These are phyloP conservation scores for Trichaptum fuscoviolaceum DNA, from an alignment of 768 basidiomycete genomes.

Conservation along the genomic window DNA sequence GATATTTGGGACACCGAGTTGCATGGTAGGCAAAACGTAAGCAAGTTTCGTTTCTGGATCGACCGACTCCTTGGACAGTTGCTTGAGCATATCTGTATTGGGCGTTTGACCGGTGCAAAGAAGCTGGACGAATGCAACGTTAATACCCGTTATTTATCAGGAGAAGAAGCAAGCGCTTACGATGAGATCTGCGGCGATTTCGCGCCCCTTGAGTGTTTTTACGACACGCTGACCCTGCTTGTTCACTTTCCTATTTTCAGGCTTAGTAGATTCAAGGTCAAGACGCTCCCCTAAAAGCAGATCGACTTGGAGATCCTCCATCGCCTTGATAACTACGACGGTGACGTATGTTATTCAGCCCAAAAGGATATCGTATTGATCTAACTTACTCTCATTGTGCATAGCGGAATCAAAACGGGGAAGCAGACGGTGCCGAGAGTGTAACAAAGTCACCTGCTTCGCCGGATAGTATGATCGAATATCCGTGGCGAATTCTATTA, in stretches of 20 bases:
- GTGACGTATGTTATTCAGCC: not conserved
- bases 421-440: conserved; percentile 51
- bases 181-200: conserved; percentile 47
- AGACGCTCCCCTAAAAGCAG: conserved; percentile 52
- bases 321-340: conserved; percentile 29
- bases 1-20: conserved; percentile 27
- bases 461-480: conserved; percentile 48
- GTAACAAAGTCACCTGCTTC: conserved; percentile 53
- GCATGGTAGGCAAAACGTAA: conserved; percentile 47
- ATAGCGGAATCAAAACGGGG: conserved; percentile 47
- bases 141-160: conserved; percentile 1
- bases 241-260: conserved; percentile 9
- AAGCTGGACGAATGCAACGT: conserved; percentile 29
- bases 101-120: conserved; percentile 59
- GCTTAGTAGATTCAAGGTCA: conserved; percentile 33
- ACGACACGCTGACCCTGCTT: conserved; percentile 25
- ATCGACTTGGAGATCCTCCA: conserved; percentile 39
- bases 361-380: not conserved
- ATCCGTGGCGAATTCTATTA: conserved; percentile 58
- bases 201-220: conserved; percentile 42
- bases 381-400: conserved; percentile 43
- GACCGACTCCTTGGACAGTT: conserved; percentile 37
- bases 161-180: conserved; percentile 26
- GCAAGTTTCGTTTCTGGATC: conserved; percentile 34
- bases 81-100: conserved; percentile 43